These are phyloP conservation scores for Colletotrichum horii DNA, from an alignment of 2,329 filamentous ascomycete species.

Conservation along the genomic window DNA sequence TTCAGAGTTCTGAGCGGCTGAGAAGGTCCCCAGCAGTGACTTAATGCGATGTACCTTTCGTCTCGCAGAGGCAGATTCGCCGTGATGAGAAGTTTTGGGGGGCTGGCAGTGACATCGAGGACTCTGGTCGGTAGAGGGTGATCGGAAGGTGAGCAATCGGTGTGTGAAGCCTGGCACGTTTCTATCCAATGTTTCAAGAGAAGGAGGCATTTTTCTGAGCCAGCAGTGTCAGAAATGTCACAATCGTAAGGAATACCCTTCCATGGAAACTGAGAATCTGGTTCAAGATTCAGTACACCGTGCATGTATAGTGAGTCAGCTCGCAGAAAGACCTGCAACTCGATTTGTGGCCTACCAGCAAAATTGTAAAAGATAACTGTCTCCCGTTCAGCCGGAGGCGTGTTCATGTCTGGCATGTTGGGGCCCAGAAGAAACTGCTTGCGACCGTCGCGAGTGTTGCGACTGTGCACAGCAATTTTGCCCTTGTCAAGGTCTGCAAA, in stretches of 20 bases:
- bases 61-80: background rate
- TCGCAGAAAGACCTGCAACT: accelerated
- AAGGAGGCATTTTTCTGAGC: background rate
- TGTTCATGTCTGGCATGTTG: background rate
- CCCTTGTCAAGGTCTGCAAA: background rate
- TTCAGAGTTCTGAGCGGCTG: background rate
- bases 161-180: background rate
- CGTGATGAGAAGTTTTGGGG: background rate
- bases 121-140: background rate
- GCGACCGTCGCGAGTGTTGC: background rate
- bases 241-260: background rate
- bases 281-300: background rate
- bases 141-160: background rate
- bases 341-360: background rate
- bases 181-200: background rate
- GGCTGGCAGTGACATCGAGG: background rate
- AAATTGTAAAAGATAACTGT: background rate
- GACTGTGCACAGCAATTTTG: background rate
- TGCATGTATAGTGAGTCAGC: accelerated
- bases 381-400: background rate
- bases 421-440: background rate
- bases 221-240: background rate
- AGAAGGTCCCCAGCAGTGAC: background rate
- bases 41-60: background rate
- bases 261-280: background rate